These are phyloP conservation scores for Boletus coccyginus DNA, from an alignment of 768 basidiomycete genomes.

Conservation along the genomic window DNA sequence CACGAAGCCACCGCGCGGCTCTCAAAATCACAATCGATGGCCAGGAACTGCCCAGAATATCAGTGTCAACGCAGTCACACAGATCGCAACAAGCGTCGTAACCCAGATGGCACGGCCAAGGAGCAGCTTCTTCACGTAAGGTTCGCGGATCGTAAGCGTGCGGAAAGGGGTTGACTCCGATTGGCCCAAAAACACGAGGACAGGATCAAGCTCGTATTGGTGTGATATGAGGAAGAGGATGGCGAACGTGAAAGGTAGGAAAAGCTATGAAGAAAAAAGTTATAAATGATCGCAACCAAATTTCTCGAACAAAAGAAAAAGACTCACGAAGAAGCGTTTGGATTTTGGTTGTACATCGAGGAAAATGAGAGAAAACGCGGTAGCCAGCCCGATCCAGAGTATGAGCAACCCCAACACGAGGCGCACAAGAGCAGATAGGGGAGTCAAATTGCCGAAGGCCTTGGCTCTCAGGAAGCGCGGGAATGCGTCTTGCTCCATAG, in stretches of 20 bases:
- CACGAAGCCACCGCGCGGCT: neutral
- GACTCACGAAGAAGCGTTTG: slow-evolving; percentile 90
- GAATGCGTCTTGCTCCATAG: slow-evolving; percentile 94
- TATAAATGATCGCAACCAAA: neutral
- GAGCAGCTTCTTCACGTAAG: slow-evolving; percentile 90
- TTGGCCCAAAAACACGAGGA: slow-evolving; percentile 89
- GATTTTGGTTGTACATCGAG: slow-evolving; percentile 91
- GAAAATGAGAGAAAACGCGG: slow-evolving; percentile 89
- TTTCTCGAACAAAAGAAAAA: slow-evolving; percentile 21
- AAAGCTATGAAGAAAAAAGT: slow-evolving; percentile 55
- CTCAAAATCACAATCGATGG: slow-evolving; percentile 61
- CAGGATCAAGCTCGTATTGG: slow-evolving; percentile 95
- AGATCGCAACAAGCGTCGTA: slow-evolving; percentile 68
- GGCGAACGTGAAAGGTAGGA: slow-evolving; percentile 90
- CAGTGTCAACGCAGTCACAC: slow-evolving; percentile 79
- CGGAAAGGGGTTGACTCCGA: slow-evolving; percentile 98
- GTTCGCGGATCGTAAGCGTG: slow-evolving; percentile 86
- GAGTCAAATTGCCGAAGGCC: slow-evolving; percentile 97
- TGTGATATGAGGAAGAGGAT: slow-evolving; percentile 90
- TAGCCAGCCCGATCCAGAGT: slow-evolving; percentile 94
- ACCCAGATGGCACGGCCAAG: slow-evolving; percentile 93
- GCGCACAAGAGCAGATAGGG: slow-evolving; percentile 82
- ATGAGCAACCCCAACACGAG: slow-evolving; percentile 81
- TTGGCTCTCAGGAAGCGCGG: slow-evolving; percentile 93
- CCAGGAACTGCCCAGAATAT: slow-evolving; percentile 97